Base-by-base conservation (phyloP, 805 yeast genomes). In the Teunomyces funiuensis region DNA sequence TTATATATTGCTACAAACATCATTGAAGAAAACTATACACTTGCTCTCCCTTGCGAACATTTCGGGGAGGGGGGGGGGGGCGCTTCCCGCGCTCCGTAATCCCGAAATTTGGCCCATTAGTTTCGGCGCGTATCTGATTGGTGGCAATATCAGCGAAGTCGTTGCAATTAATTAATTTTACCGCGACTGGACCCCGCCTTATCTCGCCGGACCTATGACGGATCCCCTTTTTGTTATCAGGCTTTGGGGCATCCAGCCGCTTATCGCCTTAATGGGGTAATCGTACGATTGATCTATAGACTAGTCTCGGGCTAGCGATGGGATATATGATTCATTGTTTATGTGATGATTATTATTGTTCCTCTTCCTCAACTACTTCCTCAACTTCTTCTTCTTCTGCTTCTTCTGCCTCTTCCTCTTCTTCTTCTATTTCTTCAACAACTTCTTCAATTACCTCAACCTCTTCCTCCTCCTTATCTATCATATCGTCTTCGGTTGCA, bases 311-410 rank as follows among this genome's bases (percentile, higher is more conserved):
- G 25, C 10, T 5, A 4, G n/a, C 30, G 9, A 14, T 27, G 29
- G 2, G 15, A 14, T 8, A 9, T 28, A 6, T 16, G 11, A 25
- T 22, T n/a, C 11, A 28, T 28, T 5, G 22, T 11, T 19, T n/a
- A 28, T 28, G 15, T 7, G 15, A 28, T 22, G 25, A 7, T 22
- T 9, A 11, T 6, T 6, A 5, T 22, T 22, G 10, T 22, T 8
- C 25, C 17, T 28, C 33, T 10, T 37, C 40, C 3, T 20, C 39
- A 11, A 20, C 40, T 17, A 22, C 43, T 3, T 19, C 33, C 33
- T 33, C 34, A 28, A 29, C 28, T 15, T 25, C 36, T 8, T 16
- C 31, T 30, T 11, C 31, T n/a, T 23, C 29, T 6, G 18, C 28
- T 1, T 28, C 19, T 15, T 13, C 36, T 23, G 17, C 37, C 28